Percentiles rank a stretch among this genome's conserved stretches.
phyloP scores from a whole-genome alignment of 2,329 filamentous ascomycete species.

The Metarhizium anisopliae region DNA sequence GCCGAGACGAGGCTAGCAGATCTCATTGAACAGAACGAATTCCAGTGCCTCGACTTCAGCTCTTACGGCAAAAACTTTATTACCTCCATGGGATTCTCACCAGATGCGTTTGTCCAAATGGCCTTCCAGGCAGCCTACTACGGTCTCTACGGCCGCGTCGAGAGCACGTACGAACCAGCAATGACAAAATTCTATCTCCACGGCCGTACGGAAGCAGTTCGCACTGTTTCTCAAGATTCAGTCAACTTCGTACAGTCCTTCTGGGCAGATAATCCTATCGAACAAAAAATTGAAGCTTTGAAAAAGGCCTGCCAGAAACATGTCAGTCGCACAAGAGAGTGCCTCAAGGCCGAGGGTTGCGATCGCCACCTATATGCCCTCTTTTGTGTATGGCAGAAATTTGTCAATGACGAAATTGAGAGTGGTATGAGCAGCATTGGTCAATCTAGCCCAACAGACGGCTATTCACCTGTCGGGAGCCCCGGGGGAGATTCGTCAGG shows the following conservation, averaged over 20 bases:
- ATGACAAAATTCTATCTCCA: constrained; percentile 96
- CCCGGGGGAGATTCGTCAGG: constrained; percentile 42
- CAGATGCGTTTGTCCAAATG: constrained; percentile 97
- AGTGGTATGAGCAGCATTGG: constrained; percentile 50
- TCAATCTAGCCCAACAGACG: constrained; percentile 52
- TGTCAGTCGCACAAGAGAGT: constrained; percentile 68
- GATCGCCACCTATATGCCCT: constrained; percentile 91
- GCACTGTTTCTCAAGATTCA: constrained; percentile 73
- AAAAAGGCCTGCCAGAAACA: constrained; percentile 79
- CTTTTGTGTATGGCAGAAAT: constrained; percentile 89
- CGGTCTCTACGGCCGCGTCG: constrained; percentile 84
- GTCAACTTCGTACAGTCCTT: constrained; percentile 88
- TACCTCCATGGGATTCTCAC: constrained; percentile 92
- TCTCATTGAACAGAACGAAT: constrained; percentile 93
- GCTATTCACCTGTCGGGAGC: constrained; percentile 40
- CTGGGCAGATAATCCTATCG: constrained; percentile 81
- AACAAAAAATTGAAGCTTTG: constrained; percentile 78
- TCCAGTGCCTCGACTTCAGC: constrained; percentile 79
- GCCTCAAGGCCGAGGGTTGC: constrained; percentile 81
- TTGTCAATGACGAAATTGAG: constrained; percentile 57
- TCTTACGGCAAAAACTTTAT: constrained; percentile 97
- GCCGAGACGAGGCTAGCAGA: constrained; percentile 92
- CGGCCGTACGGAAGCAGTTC: constrained; percentile 87
- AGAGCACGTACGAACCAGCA: constrained; percentile 94
- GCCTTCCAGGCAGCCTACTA: constrained; percentile 98